phyloP scores from a whole-genome alignment of 2,329 filamentous ascomycete genomes.

The Ophiostoma novo-ulmi region DNA sequence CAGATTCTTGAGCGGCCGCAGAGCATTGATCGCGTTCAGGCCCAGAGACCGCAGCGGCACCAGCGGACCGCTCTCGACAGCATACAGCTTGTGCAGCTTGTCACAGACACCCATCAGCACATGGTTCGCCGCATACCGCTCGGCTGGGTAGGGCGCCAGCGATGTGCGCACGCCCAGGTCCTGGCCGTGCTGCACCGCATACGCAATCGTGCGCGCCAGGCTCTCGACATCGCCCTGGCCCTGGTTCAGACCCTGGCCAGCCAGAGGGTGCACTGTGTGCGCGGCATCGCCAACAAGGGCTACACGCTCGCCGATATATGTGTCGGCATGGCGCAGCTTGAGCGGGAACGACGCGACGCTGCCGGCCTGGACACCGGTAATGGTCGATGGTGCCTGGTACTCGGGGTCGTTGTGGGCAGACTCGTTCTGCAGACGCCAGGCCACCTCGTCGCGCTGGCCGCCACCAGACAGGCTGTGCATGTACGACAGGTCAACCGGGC shows the following conservation, averaged over 20 bases:
- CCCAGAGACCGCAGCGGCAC: constrained; percentile 75
- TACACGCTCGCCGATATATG: constrained; percentile 84
- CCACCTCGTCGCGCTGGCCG: constrained; percentile 40
- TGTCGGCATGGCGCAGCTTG: constrained; percentile 86
- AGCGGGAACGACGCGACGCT: constrained; percentile 87
- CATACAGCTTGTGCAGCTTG: constrained; percentile 88
- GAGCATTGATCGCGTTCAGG: constrained; percentile 66
- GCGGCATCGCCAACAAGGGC: constrained; percentile 92
- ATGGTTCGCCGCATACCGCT: constrained; percentile 78
- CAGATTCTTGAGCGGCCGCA: constrained; percentile 73
- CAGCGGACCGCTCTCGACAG: constrained; percentile 70
- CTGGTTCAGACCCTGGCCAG: constrained; percentile 90
- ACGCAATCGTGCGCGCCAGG: constrained; percentile 67
- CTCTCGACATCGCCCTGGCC: constrained; percentile 84
- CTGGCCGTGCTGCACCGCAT: constrained; percentile 74
- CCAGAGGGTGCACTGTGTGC: constrained; percentile 90
- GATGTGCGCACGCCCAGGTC: constrained; percentile 76
- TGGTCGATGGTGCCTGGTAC: constrained; percentile 54
- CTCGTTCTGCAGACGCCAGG: constrained; percentile 70
- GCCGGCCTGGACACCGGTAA: constrained; percentile 67
- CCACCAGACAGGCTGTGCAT: constrained; percentile 58
- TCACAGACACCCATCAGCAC: constrained; percentile 74
- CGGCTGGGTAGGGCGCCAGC: constrained; percentile 73
- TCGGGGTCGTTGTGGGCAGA: constrained; percentile 37
- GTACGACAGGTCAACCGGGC: constrained; percentile 72